A percentile compares a stretch with the other conserved stretches of the same genome.
Conservation (phyloP, 2,329 filamentous ascomycete genomes). For the Phyllosticta paracitricarpa region DNA sequence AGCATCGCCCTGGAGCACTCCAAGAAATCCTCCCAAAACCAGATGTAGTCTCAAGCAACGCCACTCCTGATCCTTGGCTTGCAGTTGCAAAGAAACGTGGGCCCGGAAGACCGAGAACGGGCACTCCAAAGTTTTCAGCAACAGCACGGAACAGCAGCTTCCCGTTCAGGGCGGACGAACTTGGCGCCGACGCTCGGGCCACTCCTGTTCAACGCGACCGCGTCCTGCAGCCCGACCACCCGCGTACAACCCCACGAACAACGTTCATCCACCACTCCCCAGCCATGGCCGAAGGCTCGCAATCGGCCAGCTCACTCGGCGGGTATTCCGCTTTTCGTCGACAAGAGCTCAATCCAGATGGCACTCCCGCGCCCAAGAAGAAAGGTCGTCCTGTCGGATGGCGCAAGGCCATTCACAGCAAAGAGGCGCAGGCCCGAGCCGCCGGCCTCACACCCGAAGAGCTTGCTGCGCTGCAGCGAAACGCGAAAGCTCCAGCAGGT, state of each 20-base stretch:
- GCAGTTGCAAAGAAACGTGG: not conserved
- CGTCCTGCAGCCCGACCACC: not conserved
- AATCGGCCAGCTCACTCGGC: slow-evolving; percentile 11
- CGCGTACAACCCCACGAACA: slow-evolving; percentile 1
- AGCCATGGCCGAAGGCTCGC: slow-evolving; percentile 13
- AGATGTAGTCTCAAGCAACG: not conserved
- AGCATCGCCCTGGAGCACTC: not conserved
- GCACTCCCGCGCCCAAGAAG: slow-evolving; percentile 29
- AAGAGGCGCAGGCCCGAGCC: slow-evolving; percentile 19
- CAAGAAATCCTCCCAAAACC: not conserved
- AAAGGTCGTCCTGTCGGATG: slow-evolving; percentile 41
- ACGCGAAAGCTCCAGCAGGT: not conserved
- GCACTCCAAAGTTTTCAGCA: not conserved
- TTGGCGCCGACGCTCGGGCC: slow-evolving; percentile 1
- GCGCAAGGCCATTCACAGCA: slow-evolving; percentile 36
- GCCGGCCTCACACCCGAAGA: slow-evolving; percentile 12
- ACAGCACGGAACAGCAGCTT: not conserved
- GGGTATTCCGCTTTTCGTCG: slow-evolving; percentile 36
- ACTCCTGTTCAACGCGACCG: slow-evolving; percentile 5
- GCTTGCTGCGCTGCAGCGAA: not conserved
- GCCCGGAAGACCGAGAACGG: not conserved
- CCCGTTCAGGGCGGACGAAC: not conserved
- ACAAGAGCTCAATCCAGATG: slow-evolving; percentile 21
- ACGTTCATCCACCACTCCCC: not conserved
- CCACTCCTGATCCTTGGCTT: not conserved